These are phyloP conservation scores for Saccharomyces hybrid DNA, from an alignment of 1,139 yeast genomes.

Conservation along the genomic window DNA sequence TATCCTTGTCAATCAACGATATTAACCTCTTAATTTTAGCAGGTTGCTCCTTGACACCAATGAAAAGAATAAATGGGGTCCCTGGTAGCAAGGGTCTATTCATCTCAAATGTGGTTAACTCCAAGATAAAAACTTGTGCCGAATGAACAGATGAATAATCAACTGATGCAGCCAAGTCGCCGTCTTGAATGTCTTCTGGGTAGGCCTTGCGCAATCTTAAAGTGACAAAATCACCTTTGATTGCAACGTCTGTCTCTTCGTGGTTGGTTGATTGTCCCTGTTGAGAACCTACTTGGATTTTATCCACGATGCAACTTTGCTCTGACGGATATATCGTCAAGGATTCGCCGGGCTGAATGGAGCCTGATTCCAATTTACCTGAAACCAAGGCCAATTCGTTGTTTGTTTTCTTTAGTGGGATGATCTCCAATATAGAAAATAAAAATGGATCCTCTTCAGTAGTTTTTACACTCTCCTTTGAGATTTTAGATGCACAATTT, in stretches of 20 bases:
- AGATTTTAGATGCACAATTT: slow-evolving; percentile 26
- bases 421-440: slow-evolving; percentile 36
- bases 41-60: slow-evolving; percentile 73
- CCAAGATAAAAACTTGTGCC: slow-evolving; percentile 45
- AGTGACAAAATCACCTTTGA: slow-evolving; percentile 64
- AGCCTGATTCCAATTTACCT: slow-evolving; percentile 73
- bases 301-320: slow-evolving; percentile 40
- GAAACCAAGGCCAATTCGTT: slow-evolving; percentile 33
- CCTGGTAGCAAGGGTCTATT: slow-evolving; percentile 73
- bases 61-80: slow-evolving; percentile 70
- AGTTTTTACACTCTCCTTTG: slow-evolving; percentile 24
- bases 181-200: slow-evolving; percentile 51
- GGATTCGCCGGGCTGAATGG: slow-evolving; percentile 69
- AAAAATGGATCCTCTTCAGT: slow-evolving; percentile 32
- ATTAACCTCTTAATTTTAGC: slow-evolving; percentile 58
- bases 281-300: slow-evolving; percentile 32
- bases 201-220: slow-evolving; percentile 46
- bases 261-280: slow-evolving; percentile 16
- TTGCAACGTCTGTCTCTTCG: slow-evolving; percentile 36
- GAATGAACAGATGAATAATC: slow-evolving; percentile 40
- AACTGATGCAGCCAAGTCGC: slow-evolving; percentile 60
- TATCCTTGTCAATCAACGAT: slow-evolving; percentile 41
- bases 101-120: slow-evolving; percentile 61
- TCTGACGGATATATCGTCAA: slow-evolving; percentile 52
- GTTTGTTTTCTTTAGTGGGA: slow-evolving; percentile 18